Conservation (phyloP, 106 monocot genomes). For the Gastrodia elata region DNA sequence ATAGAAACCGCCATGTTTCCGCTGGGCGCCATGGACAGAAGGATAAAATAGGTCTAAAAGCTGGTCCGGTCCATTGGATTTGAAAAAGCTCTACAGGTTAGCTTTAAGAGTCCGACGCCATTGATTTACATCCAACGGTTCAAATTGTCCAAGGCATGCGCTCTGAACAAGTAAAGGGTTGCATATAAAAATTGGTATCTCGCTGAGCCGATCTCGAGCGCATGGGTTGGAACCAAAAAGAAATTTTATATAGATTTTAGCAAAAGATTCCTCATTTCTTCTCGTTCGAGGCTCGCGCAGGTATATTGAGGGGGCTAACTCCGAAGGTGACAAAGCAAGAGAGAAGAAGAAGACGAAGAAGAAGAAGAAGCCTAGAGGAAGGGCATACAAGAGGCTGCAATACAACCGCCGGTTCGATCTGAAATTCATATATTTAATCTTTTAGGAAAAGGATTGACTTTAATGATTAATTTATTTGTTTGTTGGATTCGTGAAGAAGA, state of each 20-base stretch:
- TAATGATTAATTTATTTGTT: constrained; percentile 3
- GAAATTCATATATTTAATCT: not conserved
- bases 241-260: not conserved
- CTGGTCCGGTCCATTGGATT: constrained; percentile 4
- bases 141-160: not conserved
- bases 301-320: constrained; percentile 45
- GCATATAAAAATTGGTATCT: not conserved
- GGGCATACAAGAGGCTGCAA: constrained; percentile 60
- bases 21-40: constrained; percentile 3
- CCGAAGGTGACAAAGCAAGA: constrained; percentile 55
- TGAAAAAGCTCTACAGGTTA: not conserved
- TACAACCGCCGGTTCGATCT: constrained; percentile 50
- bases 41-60: not conserved
- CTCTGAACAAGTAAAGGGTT: not conserved
- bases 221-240: not conserved
- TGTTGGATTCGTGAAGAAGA: constrained; percentile 13
- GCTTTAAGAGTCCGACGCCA: not conserved
- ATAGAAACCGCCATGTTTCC: not conserved
- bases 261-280: not conserved
- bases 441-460: not conserved
- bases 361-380: constrained; percentile 53
- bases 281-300: constrained; percentile 25
- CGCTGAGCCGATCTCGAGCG: not conserved
- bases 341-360: constrained; percentile 69
- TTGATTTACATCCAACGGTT: not conserved